Conservation (phyloP, 2,329 filamentous ascomycete species). For the Drechslera avenae region DNA sequence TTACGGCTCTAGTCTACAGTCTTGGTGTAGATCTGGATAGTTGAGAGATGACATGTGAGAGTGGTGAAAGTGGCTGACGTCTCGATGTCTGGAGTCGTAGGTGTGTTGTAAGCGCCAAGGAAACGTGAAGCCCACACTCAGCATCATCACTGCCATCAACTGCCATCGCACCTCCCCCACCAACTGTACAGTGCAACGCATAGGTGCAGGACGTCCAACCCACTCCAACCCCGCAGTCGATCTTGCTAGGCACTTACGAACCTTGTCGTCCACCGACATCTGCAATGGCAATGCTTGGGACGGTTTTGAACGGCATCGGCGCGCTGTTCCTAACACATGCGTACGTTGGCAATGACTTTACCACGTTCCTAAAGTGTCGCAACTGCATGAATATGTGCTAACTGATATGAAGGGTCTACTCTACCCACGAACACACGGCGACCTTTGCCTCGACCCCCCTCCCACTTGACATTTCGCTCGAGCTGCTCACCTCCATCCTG, state of each 20-base stretch:
- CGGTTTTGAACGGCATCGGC: constrained; percentile 73
- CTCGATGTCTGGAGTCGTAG: too few relatives aligned
- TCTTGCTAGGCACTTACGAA: too few relatives aligned
- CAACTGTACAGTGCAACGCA: neutral
- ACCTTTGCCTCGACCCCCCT: constrained; percentile 65
- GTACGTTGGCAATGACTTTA: constrained; percentile 60
- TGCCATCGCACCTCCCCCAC: neutral
- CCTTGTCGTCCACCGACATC: neutral
- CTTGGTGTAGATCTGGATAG: too few relatives aligned
- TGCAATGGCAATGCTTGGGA: constrained; percentile 73
- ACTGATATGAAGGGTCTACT: constrained; percentile 79
- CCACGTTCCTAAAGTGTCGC: neutral
- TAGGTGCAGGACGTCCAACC: neutral
- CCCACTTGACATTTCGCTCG: constrained; percentile 84
- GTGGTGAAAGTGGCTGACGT: too few relatives aligned
- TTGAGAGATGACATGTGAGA: too few relatives aligned
- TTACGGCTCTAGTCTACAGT: too few relatives aligned
- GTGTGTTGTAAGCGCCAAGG: constrained; percentile 11
- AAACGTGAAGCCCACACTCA: constrained; percentile 16
- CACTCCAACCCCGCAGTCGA: neutral
- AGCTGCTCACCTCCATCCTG: constrained; percentile 80
- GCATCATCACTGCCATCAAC: constrained; percentile 9
- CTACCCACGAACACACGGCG: constrained; percentile 86
- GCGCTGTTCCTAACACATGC: constrained; percentile 82
- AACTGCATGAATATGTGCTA: constrained; percentile 8